Evolutionary conservation across 1,139 yeast genomes (phyloP), one percentile per base, ranked within the genome.

Genomic region (Suhomyces coccinellae): DNA sequence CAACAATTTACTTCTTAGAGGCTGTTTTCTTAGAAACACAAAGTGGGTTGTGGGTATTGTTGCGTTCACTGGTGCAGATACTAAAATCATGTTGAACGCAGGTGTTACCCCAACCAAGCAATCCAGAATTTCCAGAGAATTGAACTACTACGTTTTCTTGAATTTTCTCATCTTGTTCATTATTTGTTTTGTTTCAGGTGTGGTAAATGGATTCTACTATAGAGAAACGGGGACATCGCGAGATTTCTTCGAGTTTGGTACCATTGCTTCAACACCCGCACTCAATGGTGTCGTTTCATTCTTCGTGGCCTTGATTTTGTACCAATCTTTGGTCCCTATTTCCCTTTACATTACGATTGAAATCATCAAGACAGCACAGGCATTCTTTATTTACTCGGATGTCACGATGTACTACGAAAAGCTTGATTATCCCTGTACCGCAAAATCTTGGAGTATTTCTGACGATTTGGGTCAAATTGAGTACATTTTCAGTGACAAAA

Each of bases 381-480:
- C 82, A 0, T 79, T 65, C 52, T 79, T 79, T 64, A 80, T 80
- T 45, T 77, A 73, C 55, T 71, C 79, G 1, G 83, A 79, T 59
- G 62, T 70, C 45, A 61, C 66, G 27, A 75, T 80, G 79, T 80
- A 80, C 58, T 79, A 79, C 50, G 73, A 66, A 37, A 65, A 57
- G 46, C 62, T 80, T 46, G 84, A 80, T 59, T 78, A 72, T 53
- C 84, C 84, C 0, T 80, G 85, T 58, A 76, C 79, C 2, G 85
- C 85, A 0, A 79, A 79, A 53, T 73, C 83, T 1, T 80, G 85
- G 85, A 75, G 77, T 45, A 79, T 80, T 41, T 78, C 83, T 12
- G 85, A 80, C 62, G 85, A 80, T 58, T 68, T 80, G 53, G 85
- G 85, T n/a, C 85, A 80, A 59, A 79, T 80, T 47, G 84, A 80